Evolutionary conservation across 108 stramenopile genomes (phyloP).

Genomic region (Nitzschia sp.): DNA sequence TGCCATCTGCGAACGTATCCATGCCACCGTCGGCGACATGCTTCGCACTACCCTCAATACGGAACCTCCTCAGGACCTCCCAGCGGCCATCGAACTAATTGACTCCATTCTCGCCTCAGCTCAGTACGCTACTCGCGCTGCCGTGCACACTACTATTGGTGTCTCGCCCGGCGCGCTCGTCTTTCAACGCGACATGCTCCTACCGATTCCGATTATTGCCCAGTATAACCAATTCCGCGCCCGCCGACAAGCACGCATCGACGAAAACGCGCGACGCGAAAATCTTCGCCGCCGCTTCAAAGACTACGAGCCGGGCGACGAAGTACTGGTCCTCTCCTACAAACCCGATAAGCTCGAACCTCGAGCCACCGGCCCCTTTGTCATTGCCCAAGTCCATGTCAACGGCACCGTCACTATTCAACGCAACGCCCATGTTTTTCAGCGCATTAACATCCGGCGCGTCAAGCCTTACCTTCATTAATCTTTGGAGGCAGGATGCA

Average conservation of each 20-base stretch:
- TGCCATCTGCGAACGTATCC: conserved; percentile 36
- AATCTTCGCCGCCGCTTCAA: too few relatives aligned
- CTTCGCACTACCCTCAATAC: conserved; percentile 14
- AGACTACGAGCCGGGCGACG: too few relatives aligned
- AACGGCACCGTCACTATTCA: too few relatives aligned
- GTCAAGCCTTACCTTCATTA: too few relatives aligned
- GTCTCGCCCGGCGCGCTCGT: conserved; percentile 40
- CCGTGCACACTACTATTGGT: conserved; percentile 12
- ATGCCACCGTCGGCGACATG: conserved; percentile 32
- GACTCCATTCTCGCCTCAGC: conserved; percentile 23
- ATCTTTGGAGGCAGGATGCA: too few relatives aligned
- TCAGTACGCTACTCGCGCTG: conserved; percentile 18
- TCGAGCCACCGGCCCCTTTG: too few relatives aligned
- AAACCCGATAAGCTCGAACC: too few relatives aligned
- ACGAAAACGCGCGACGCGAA: too few relatives aligned
- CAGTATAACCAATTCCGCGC: background rate
- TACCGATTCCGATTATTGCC: conserved; percentile 25
- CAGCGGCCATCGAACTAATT: conserved; percentile 17
- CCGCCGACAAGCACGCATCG: background rate
- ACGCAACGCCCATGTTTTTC: too few relatives aligned
- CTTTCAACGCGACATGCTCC: conserved; percentile 46
- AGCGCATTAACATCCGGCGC: too few relatives aligned
- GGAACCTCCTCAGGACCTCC: conserved; percentile 17
- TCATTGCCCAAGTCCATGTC: too few relatives aligned
- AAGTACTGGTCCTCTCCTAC: too few relatives aligned